phyloP scores from a whole-genome alignment of 1,284 basidiomycete species.

The Marasmius sp. region DNA sequence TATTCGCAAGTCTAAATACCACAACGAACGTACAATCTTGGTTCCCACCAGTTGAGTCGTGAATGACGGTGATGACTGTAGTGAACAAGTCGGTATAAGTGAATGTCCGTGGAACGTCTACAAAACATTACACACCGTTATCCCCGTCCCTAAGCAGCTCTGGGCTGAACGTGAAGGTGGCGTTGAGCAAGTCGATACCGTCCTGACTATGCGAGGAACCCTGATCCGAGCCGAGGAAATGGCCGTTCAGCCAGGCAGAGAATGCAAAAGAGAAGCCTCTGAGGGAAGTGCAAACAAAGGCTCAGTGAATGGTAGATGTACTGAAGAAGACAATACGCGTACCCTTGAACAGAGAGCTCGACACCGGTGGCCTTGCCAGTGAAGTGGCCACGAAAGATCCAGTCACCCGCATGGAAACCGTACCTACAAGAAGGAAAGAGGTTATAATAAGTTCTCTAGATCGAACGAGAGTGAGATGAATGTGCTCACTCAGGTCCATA shows the following conservation, averaged over 20 bases:
- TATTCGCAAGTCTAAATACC: not conserved
- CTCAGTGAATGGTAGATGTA: not conserved
- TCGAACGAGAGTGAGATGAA: not conserved
- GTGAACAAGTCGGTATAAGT: not conserved
- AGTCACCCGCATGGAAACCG: conserved; percentile 39
- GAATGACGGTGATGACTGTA: conserved; percentile 31
- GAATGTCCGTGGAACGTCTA: conserved; percentile 2
- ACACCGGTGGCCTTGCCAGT: conserved; percentile 38
- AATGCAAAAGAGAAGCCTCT: conserved; percentile 47
- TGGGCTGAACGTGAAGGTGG: conserved; percentile 30
- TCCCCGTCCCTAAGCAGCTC: conserved; percentile 27
- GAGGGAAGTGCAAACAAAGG: not conserved
- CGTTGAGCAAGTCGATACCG: conserved; percentile 31
- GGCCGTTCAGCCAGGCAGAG: conserved; percentile 42
- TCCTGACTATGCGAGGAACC: conserved; percentile 32
- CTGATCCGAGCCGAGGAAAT: conserved; percentile 43
- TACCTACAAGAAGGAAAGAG: conserved; percentile 22
- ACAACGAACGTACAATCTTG: conserved; percentile 28
- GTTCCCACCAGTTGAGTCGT: conserved; percentile 35
- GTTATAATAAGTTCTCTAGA: not conserved
- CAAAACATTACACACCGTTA: conserved; percentile 26
- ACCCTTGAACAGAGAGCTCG: conserved; percentile 43
- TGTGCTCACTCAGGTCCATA: not conserved
- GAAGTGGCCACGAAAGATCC: conserved; percentile 47
- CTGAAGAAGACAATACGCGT: not conserved